Evolutionary conservation across 1,139 yeast genomes (phyloP), one percentile per base, ranked within the genome.

Genomic region (Candida tetrigidarum): DNA sequence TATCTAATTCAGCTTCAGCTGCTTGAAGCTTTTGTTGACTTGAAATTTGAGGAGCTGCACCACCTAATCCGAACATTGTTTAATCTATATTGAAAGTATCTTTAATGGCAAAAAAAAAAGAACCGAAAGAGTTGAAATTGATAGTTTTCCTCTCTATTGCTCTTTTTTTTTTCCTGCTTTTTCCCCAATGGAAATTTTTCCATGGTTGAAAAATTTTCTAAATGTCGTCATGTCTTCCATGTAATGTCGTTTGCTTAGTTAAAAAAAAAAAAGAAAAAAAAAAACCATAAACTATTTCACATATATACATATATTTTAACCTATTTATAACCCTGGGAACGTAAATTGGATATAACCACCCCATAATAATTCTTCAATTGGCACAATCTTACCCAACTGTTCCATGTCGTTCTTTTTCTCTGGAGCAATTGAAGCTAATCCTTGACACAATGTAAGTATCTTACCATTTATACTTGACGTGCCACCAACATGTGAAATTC

Each of bases 1-100:
- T 86, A 64, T 92, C 98, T 56, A 92, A 80, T 69, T 92, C 98
- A 44, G 98, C 97, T 59, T 95, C 96, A 51, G 82, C 85, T 60
- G 75, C 81, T 57, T 78, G 77, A 51, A 86, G 75, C 68, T 86
- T 86, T 64, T 85, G 91, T 57, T 84, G 87, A 39, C 90, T 79
- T 34, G 87, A 76, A 51, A 83, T 63, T 66, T 84, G 89, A 53
- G 92, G 91, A 55, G 84, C 73, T 47, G 82, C 77, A 52, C 90
- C 89, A 58, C 96, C 96, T 58, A 93, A 79, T 64, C 99, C 99
- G 63, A 92, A 82, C 80, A 74, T 74, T 16, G 34, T 46, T 34
- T 11, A 30, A 33, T 26, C 10, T 25, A 27, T 39, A 72, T 72
- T 10, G 30, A n/a, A n/a, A n/a, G n/a, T n/a, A n/a, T n/a, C n/a